Evolutionary conservation across 2,329 filamentous ascomycete genomes (phyloP).

Genomic region (Clarireedia homoeocarpa): DNA sequence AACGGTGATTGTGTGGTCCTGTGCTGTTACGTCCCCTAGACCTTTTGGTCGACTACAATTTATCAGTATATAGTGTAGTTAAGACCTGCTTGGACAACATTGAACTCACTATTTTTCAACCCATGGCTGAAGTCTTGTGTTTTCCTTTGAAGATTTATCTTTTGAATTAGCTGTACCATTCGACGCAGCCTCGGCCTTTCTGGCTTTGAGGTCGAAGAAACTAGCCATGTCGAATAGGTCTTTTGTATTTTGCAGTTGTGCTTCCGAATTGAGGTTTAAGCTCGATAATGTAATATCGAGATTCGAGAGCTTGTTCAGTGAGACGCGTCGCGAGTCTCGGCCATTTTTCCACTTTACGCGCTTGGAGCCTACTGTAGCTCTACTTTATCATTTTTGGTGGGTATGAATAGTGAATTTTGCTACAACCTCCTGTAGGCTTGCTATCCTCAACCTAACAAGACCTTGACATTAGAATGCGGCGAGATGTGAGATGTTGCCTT

Average conservation of each 20-base stretch:
- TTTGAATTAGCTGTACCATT: constrained; percentile 56
- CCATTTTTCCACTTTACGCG: constrained; percentile 8
- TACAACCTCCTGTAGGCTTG: no score
- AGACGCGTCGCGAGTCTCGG: constrained; percentile 7
- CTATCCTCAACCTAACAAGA: no score
- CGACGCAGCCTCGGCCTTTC: constrained; percentile 66
- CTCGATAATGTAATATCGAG: background rate
- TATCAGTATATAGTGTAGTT: constrained; percentile 25
- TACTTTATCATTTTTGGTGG: background rate
- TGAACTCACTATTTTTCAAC: constrained; percentile 92
- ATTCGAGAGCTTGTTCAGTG: background rate
- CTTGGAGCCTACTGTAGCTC: background rate
- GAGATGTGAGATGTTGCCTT: no score
- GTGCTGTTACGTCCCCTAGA: constrained; percentile 88
- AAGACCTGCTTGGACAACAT: background rate
- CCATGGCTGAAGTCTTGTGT: constrained; percentile 75
- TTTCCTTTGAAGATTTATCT: constrained; percentile 53
- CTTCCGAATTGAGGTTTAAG: background rate
- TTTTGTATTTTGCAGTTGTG: background rate
- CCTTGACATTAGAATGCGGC: no score
- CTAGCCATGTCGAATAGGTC: constrained; percentile 55
- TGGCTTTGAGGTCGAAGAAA: constrained; percentile 94
- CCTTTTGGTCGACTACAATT: constrained; percentile 77
- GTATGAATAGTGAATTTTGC: no score
- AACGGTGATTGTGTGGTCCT: constrained; percentile 93